Evolutionary conservation across 768 basidiomycete genomes (phyloP), one percentile per base, ranked within the genome.

Genomic region (Sporobolomyces phaffii): DNA sequence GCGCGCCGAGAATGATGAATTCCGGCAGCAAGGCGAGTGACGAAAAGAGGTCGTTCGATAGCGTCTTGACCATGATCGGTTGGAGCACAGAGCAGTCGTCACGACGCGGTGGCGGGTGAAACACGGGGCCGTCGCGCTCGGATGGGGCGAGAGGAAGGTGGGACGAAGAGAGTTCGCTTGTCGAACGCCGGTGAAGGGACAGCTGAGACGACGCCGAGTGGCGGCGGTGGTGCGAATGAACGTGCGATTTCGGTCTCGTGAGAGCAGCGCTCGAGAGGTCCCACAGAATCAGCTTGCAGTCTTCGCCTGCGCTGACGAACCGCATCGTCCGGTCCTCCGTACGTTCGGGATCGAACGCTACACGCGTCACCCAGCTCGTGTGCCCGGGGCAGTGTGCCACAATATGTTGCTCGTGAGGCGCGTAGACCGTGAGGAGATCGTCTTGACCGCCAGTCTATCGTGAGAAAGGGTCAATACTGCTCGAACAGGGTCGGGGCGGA

Each of bases 381-480:
- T 99, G 96, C 0, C 96, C 96, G 77, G 96, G 92, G 79, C 96
- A 98, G 61, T 93, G 84, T 7, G 96, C 96, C 14, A 99, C 85
- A 9, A 98, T 86, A 4, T 93, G 85, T 76, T 91, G 88, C 76
- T 98, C 96, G 84, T 87, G 88, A 1, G 92, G 91, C 0, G 93
- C 92, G 77, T 91, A 90, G 65, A 99, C 89, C 6, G 93, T 94
- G 60, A 96, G 79, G 14, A 98, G 82, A 75, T 99, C 96, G 75
- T 99, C 96, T 80, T 99, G 93, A 0, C 96, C 96, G 17, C 93
- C 96, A 2, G 91, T 90, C 89, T 92, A 72, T 20, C n/a, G 59
- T 4, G 13, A 9, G 13, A 11, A 7, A 18, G 18, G n/a, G n/a
- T n/a, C n/a, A n/a, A n/a, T n/a, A n/a, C 38, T 9, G 10, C 38